Conservation (phyloP, 1,284 basidiomycete species). For the Waitea zeae region DNA sequence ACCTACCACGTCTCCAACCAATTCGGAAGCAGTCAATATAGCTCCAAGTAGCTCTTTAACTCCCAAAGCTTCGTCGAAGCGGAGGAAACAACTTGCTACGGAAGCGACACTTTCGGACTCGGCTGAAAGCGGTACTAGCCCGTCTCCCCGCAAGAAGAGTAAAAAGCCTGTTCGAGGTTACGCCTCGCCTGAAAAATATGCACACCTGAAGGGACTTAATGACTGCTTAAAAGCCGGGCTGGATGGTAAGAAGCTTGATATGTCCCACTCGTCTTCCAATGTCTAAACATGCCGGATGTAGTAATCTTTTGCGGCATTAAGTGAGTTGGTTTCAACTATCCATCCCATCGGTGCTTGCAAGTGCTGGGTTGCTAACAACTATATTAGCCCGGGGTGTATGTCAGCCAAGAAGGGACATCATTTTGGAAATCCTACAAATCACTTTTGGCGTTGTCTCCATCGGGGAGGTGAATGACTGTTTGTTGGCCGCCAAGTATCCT, state of each 20-base stretch:
- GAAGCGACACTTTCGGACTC: no score
- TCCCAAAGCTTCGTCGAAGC: no score
- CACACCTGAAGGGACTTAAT: slow-evolving; percentile 21
- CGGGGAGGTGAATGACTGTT: slow-evolving; percentile 16
- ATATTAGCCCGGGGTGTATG: slow-evolving; percentile 19
- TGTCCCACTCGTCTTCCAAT: slow-evolving; percentile 1
- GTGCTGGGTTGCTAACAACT: neutral
- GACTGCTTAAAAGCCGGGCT: slow-evolving; percentile 24
- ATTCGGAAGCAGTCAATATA: no score
- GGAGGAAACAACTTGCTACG: no score
- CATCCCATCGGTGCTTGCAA: neutral
- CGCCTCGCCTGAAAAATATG: slow-evolving; percentile 26
- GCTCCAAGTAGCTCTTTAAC: no score
- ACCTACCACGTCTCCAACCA: no score
- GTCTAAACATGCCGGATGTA: slow-evolving; percentile 10
- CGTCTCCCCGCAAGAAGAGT: no score
- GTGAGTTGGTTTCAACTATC: no score
- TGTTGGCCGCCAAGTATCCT: neutral
- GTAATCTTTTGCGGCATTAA: slow-evolving; percentile 56
- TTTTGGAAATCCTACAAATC: slow-evolving; percentile 36
- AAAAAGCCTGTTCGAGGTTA: slow-evolving; percentile 20
- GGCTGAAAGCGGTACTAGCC: no score
- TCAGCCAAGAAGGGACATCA: slow-evolving; percentile 29
- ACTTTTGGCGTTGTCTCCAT: slow-evolving; percentile 25
- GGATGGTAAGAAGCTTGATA: slow-evolving; percentile 18